These are phyloP conservation scores for Solanum chiquidenum DNA, from an alignment of 257 asterid genomes.

Conservation along the genomic window DNA sequence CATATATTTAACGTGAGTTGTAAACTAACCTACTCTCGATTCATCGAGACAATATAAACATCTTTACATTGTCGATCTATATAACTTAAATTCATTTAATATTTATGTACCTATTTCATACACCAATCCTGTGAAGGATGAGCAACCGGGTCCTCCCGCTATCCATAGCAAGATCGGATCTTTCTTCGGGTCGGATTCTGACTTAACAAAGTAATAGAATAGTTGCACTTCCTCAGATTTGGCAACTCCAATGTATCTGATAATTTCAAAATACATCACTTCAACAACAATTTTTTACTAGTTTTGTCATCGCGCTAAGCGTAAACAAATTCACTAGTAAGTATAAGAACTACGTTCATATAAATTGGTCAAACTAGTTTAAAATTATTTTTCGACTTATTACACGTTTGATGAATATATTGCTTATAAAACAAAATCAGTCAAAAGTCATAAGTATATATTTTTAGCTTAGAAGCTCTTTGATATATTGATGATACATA, in stretches of 20 bases:
- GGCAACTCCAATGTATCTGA: conserved; percentile 11
- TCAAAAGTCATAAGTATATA: no score
- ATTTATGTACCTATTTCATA: conserved; percentile 10
- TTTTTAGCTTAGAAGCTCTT: no score
- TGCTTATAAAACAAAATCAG: no score
- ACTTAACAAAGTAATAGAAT: conserved; percentile 20
- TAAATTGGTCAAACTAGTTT: no score
- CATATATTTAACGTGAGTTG: background rate
- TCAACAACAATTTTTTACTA: background rate
- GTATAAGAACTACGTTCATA: no score
- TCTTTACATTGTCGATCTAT: background rate
- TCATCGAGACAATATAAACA: background rate
- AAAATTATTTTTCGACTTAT: no score
- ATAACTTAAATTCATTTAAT: background rate
- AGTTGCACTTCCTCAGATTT: conserved; percentile 8
- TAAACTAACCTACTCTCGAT: background rate
- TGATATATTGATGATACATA: background rate
- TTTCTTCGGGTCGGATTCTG: background rate
- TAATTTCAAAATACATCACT: background rate
- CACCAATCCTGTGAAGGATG: conserved; percentile 6
- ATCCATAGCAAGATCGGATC: conserved; percentile 24
- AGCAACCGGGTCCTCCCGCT: conserved; percentile 26
- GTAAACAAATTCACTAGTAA: background rate
- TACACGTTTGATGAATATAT: no score
- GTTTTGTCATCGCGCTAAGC: background rate